Percentiles rank a stretch among this genome's conserved stretches.
phyloP scores from a whole-genome alignment of 108 stramenopile species.

The Aurantiochytrium sp. region DNA sequence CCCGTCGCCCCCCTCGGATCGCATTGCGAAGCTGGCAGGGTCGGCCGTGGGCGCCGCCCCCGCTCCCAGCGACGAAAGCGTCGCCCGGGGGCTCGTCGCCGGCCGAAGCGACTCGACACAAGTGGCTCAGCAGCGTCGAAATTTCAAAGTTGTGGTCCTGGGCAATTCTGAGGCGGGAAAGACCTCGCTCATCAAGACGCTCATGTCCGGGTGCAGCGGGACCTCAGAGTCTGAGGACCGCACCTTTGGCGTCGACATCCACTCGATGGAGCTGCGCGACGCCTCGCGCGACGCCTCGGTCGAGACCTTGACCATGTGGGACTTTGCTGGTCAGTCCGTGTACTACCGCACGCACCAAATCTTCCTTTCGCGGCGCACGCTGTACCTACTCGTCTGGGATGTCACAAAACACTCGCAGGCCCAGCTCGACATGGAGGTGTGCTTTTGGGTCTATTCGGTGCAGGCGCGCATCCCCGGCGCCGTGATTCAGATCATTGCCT shows the following conservation, averaged over 20 bases:
- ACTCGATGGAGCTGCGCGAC: not conserved
- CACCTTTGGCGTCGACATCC: not conserved
- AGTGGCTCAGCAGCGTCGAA: not conserved
- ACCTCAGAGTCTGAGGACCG: not conserved
- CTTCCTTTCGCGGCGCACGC: not conserved
- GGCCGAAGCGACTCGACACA: not conserved
- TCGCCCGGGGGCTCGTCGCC: no score
- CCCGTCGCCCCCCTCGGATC: no score
- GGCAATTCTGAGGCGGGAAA: not conserved
- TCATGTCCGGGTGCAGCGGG: not conserved
- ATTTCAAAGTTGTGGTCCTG: conserved; percentile 4
- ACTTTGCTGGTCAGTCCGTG: conserved; percentile 13
- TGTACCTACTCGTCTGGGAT: conserved; percentile 15
- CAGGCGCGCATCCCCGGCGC: conserved; percentile 13
- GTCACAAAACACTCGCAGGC: not conserved
- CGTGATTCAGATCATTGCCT: not conserved
- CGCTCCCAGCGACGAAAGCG: no score
- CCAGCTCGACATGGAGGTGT: not conserved
- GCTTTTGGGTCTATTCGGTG: conserved; percentile 25
- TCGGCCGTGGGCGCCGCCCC: no score
- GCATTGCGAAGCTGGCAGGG: no score
- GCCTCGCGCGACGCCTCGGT: not conserved
- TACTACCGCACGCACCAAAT: not conserved
- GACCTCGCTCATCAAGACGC: not conserved
- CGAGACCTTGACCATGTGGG: not conserved